Percentiles rank a stretch among this genome's conserved stretches.
phyloP scores from a whole-genome alignment of 257 asterid species.

The Nicotiana undulata region DNA sequence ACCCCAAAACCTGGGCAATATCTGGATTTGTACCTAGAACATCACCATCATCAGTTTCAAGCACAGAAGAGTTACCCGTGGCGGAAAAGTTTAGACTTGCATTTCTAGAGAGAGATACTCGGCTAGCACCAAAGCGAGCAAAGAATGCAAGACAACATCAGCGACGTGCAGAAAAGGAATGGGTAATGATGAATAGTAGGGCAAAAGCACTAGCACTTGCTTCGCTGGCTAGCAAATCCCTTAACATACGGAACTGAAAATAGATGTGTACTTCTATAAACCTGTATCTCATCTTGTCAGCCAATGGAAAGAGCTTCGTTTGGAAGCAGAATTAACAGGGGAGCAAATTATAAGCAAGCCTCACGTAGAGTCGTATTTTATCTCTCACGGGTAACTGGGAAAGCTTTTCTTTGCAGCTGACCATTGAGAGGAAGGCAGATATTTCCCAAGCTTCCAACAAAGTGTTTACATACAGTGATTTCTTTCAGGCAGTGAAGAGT shows the following conservation, averaged over 20 bases:
- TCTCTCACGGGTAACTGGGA: neutral
- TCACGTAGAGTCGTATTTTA: neutral
- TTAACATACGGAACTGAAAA: conserved; percentile 30
- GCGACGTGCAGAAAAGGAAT: conserved; percentile 77
- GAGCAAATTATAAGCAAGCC: neutral
- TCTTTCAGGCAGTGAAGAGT: neutral
- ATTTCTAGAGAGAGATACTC: conserved; percentile 74
- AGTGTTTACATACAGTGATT: neutral
- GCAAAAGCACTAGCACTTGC: conserved; percentile 84
- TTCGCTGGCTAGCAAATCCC: conserved; percentile 48
- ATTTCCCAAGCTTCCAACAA: neutral
- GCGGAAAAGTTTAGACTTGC: conserved; percentile 97
- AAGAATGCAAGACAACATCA: conserved; percentile 89
- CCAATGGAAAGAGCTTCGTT: neutral
- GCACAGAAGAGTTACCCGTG: conserved; percentile 45
- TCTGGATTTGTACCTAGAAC: conserved; percentile 27
- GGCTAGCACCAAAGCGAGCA: conserved; percentile 94
- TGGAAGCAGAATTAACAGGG: neutral
- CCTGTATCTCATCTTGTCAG: neutral
- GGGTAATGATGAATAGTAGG: conserved; percentile 48
- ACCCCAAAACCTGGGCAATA: conserved; percentile 75
- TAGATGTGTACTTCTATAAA: neutral
- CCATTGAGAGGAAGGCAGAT: neutral
- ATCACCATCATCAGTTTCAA: conserved; percentile 18
- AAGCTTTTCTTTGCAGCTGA: neutral